Evolutionary conservation across 441 rosid genomes (phyloP).

Genomic region (Pelargonium cotyledonis): DNA sequence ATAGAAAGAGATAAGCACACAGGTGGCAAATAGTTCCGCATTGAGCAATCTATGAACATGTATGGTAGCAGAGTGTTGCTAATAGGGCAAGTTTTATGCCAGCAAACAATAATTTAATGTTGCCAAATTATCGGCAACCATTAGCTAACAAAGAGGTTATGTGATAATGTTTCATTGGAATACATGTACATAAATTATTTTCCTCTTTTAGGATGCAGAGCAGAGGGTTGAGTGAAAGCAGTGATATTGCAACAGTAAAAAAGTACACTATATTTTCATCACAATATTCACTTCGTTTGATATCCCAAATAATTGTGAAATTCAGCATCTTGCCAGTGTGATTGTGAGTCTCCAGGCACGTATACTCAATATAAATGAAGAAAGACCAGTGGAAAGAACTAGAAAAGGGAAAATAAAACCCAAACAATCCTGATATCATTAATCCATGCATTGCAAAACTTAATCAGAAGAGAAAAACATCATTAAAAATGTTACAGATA

Average conservation of each 20-base stretch:
- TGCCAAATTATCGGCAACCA: not conserved
- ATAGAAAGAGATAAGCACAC: conserved; percentile 9
- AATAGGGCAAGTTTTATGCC: not conserved
- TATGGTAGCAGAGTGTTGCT: not conserved
- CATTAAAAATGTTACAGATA: not conserved
- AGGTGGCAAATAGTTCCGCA: not conserved
- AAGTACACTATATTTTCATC: not conserved
- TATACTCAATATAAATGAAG: not conserved
- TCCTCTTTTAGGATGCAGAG: not conserved
- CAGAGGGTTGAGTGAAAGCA: not conserved
- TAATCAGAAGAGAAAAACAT: not conserved
- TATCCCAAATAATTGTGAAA: not conserved
- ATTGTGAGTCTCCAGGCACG: not conserved
- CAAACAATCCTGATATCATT: not conserved
- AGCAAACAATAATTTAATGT: not conserved
- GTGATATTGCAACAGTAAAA: not conserved
- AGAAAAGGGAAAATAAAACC: not conserved
- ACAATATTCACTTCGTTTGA: not conserved
- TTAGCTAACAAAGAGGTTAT: not conserved
- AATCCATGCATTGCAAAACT: not conserved
- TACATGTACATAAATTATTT: not conserved
- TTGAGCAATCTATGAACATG: not conserved
- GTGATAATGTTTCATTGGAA: not conserved
- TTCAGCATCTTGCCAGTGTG: not conserved
- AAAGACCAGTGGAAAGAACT: not conserved